phyloP scores from a whole-genome alignment of 225 moss, liverwort and hornwort genomes.

The Asterella californica region DNA sequence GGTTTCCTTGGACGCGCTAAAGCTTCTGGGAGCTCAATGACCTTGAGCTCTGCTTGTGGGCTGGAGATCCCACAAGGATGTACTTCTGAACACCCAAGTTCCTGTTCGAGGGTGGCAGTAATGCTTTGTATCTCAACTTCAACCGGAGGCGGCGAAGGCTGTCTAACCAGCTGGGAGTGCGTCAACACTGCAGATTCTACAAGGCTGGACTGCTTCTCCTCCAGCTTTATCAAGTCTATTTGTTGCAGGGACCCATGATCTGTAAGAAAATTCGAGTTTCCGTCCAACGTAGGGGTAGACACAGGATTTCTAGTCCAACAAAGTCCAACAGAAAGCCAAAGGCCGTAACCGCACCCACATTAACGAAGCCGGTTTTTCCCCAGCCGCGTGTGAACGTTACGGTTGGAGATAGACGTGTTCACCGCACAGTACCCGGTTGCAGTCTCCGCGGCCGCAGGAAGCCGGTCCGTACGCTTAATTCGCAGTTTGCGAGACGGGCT shows the following conservation, averaged over 20 bases:
- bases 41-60: conserved; percentile 55
- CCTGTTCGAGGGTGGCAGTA: conserved; percentile 15
- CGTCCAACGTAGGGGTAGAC: conserved; percentile 3
- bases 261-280: not conserved
- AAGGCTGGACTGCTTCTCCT: conserved; percentile 35
- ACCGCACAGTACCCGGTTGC: too few relatives aligned
- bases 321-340: too few relatives aligned
- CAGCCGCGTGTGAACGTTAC: too few relatives aligned
- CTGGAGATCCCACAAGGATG: conserved; percentile 50
- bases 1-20: conserved; percentile 64
- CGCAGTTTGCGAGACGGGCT: too few relatives aligned
- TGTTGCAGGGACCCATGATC: conserved; percentile 26
- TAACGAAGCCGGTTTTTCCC: too few relatives aligned
- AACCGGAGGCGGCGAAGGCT: conserved; percentile 90
- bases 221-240: conserved; percentile 36
- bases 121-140: conserved; percentile 70
- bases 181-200: conserved; percentile 54
- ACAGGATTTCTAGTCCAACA: too few relatives aligned
- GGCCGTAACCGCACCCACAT: too few relatives aligned
- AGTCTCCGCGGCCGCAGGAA: too few relatives aligned
- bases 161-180: conserved; percentile 60
- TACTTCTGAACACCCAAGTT: conserved; percentile 20
- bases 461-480: too few relatives aligned
- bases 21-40: conserved; percentile 57
- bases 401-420: too few relatives aligned